Conservation (phyloP, 1,284 basidiomycete genomes). For the Mycena sp. region DNA sequence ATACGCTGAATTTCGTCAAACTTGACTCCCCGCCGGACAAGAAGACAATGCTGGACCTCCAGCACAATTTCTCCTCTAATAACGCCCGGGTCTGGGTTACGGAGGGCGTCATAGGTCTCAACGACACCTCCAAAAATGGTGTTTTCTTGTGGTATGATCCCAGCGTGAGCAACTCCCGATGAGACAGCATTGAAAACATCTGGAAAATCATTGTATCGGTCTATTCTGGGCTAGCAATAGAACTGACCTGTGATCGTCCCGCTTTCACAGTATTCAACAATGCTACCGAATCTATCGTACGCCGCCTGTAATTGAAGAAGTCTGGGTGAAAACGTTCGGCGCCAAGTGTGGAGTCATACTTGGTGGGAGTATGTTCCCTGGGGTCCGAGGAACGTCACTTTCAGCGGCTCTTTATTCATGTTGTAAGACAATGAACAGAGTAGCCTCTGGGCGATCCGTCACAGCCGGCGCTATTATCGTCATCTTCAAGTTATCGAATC, state of each 20-base stretch:
- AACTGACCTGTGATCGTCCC: slow-evolving; percentile 62
- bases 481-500: too few species aligned
- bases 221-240: neutral
- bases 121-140: slow-evolving; percentile 76
- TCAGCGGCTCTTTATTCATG: slow-evolving; percentile 3
- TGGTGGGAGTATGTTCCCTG: slow-evolving; percentile 82
- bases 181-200: slow-evolving; percentile 65
- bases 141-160: slow-evolving; percentile 81
- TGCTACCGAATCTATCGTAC: slow-evolving; percentile 60
- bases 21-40: slow-evolving; percentile 64
- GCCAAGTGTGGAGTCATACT: slow-evolving; percentile 50
- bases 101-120: slow-evolving; percentile 76
- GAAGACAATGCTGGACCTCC: slow-evolving; percentile 73
- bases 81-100: slow-evolving; percentile 51
- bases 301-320: slow-evolving; percentile 60
- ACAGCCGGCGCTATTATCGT: too few species aligned
- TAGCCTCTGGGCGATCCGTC: too few species aligned
- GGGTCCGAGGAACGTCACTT: slow-evolving; percentile 72
- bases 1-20: slow-evolving; percentile 61
- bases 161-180: slow-evolving; percentile 45
- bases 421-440: too few species aligned
- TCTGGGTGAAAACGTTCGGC: slow-evolving; percentile 2
- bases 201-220: slow-evolving; percentile 41
- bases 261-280: slow-evolving; percentile 60
- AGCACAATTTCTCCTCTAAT: slow-evolving; percentile 68